A percentile compares a stretch with the other conserved stretches of the same genome.
Conservation (phyloP, 306 rosid genomes). For the Lathyrus sativus region DNA sequence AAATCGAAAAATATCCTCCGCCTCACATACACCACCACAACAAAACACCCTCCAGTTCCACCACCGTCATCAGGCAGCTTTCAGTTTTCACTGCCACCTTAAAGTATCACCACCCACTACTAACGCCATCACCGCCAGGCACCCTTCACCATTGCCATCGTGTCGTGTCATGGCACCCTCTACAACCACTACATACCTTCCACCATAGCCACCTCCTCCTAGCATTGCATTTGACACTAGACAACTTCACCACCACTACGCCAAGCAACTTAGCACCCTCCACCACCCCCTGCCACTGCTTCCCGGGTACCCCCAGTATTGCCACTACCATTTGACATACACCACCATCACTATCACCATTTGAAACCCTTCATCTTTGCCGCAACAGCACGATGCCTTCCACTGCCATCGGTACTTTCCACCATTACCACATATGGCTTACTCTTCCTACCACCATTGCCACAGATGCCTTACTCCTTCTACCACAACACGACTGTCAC, state of each 20-base stretch:
- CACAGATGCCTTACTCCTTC: background rate
- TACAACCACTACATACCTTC: background rate
- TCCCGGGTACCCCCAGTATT: too few relatives aligned
- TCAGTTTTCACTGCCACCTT: background rate
- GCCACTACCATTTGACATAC: background rate
- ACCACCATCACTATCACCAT: background rate
- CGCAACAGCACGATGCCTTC: background rate
- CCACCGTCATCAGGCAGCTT: background rate
- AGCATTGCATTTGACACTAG: background rate
- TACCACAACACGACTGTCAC: background rate
- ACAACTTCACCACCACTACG: background rate
- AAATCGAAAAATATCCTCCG: background rate
- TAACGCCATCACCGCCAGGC: background rate
- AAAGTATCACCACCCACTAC: background rate
- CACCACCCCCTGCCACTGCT: background rate
- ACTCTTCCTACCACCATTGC: background rate
- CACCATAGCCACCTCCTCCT: constrained; percentile 2
- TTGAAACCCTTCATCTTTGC: background rate
- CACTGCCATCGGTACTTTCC: background rate
- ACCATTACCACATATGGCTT: background rate
- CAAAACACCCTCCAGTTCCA: background rate
- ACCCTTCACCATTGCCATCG: background rate
- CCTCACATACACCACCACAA: background rate
- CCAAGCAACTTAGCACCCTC: background rate
- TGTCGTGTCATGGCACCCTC: background rate